Conservation (phyloP, 352 stramenopile genomes). For the Globisporangium ultimum region DNA sequence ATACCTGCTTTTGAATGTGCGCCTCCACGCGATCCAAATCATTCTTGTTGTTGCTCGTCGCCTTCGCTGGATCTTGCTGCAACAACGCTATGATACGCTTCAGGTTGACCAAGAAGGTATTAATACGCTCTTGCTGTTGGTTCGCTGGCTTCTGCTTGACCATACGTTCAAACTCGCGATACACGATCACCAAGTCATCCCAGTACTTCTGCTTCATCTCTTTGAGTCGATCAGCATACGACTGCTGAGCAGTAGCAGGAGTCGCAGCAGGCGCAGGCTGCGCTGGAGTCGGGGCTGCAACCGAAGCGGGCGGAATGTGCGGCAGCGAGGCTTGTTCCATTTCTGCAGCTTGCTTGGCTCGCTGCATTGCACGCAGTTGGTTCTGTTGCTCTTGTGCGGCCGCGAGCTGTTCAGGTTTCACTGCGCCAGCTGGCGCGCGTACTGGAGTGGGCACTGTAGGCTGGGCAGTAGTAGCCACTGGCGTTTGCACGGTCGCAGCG, state of each 20-base stretch:
- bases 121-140: conserved; percentile 79
- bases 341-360: conserved; percentile 51
- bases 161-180: conserved; percentile 84
- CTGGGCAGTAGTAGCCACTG: conserved; percentile 8
- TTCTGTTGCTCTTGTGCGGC: conserved; percentile 62
- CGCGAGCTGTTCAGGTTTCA: conserved; percentile 58
- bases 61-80: conserved; percentile 77
- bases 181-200: conserved; percentile 80
- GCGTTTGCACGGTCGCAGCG: conserved; percentile 33
- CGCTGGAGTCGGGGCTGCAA: conserved; percentile 11
- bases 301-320: conserved; percentile 16
- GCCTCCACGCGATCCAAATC: conserved; percentile 78
- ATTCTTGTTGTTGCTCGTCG: conserved; percentile 72
- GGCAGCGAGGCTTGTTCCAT: conserved; percentile 39
- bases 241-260: conserved; percentile 21
- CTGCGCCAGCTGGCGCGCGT: conserved; percentile 25
- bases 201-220: conserved; percentile 82
- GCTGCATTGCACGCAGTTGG: conserved; percentile 56
- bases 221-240: conserved; percentile 70
- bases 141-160: conserved; percentile 78
- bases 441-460: conserved; percentile 19
- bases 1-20: conserved; percentile 81
- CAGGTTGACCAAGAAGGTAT: conserved; percentile 76
- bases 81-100: conserved; percentile 79
- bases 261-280: conserved; percentile 15